Percentiles rank a stretch among this genome's conserved stretches.
Conservation (phyloP, 768 basidiomycete genomes). For the Wakefieldia striispora region DNA sequence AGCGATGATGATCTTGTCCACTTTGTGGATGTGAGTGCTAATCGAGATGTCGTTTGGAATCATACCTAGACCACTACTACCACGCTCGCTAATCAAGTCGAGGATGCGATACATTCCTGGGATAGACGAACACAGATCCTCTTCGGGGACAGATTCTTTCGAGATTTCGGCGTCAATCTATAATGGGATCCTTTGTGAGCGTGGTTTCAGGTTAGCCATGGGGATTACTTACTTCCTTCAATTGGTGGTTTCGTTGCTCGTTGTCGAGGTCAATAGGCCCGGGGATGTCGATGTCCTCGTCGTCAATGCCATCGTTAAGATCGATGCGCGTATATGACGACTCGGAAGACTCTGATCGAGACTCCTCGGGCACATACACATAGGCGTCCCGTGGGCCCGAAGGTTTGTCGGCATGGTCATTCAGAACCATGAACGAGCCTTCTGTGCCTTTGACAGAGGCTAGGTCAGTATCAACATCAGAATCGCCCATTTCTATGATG, state of each 20-base stretch:
- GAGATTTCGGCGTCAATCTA: constrained; percentile 17
- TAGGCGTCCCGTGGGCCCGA: too few species aligned
- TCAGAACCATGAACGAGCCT: too few species aligned
- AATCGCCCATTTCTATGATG: constrained; percentile 11
- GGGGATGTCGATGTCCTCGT: constrained; percentile 10
- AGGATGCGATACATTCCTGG: constrained; percentile 50
- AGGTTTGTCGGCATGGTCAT: too few species aligned
- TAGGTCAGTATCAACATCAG: too few species aligned
- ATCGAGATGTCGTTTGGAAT: background rate
- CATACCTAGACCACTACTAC: constrained; percentile 51
- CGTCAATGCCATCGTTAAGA: too few species aligned
- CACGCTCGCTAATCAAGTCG: constrained; percentile 51
- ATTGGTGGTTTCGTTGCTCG: constrained; percentile 3
- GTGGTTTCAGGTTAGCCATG: background rate
- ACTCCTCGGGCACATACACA: constrained; percentile 4
- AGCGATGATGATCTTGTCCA: constrained; percentile 64
- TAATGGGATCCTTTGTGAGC: background rate
- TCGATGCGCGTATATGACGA: constrained; percentile 20
- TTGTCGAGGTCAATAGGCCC: constrained; percentile 16
- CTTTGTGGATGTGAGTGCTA: constrained; percentile 29
- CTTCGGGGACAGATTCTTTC: constrained; percentile 9
- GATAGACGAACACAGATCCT: constrained; percentile 32
- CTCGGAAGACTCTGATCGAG: constrained; percentile 17
- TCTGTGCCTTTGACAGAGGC: too few species aligned
- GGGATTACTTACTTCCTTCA: constrained; percentile 14